phyloP scores from a whole-genome alignment of 257 asterid species.

The Przewalskia tangutica region DNA sequence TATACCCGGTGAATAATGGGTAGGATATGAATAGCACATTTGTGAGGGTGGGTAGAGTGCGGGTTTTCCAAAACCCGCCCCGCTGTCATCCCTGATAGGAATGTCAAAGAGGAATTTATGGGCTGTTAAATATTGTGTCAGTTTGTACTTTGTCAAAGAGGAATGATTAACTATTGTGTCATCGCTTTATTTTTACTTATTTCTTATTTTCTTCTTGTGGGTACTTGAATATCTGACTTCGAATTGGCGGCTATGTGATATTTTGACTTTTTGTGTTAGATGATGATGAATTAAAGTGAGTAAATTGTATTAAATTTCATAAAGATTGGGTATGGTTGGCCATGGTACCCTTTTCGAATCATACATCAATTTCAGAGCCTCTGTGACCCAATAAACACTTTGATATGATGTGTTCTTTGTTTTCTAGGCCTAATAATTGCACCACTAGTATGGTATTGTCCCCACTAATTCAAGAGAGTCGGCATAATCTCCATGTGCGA shows the following conservation, averaged over 20 bases:
- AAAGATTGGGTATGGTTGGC: conserved; percentile 14
- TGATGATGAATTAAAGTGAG: not conserved
- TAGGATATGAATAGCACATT: no score
- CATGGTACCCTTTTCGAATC: not conserved
- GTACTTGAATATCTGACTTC: not conserved
- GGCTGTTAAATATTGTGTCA: not conserved
- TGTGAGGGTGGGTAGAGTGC: no score
- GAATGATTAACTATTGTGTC: not conserved
- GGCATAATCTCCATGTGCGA: not conserved
- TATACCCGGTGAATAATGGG: no score
- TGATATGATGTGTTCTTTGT: not conserved
- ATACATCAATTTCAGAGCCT: conserved; percentile 16
- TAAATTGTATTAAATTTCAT: not conserved
- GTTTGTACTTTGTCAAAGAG: not conserved
- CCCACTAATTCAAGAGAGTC: not conserved
- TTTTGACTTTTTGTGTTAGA: not conserved
- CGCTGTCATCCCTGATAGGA: no score
- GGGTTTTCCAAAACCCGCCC: no score
- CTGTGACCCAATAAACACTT: not conserved
- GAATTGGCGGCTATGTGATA: conserved; percentile 2
- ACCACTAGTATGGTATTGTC: not conserved
- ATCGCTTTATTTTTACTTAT: not conserved
- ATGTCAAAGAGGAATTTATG: not conserved
- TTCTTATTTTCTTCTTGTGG: not conserved
- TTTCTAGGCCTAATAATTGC: not conserved